Evolutionary conservation across 2,329 filamentous ascomycete genomes (phyloP).

Genomic region (Elsinoe australis): DNA sequence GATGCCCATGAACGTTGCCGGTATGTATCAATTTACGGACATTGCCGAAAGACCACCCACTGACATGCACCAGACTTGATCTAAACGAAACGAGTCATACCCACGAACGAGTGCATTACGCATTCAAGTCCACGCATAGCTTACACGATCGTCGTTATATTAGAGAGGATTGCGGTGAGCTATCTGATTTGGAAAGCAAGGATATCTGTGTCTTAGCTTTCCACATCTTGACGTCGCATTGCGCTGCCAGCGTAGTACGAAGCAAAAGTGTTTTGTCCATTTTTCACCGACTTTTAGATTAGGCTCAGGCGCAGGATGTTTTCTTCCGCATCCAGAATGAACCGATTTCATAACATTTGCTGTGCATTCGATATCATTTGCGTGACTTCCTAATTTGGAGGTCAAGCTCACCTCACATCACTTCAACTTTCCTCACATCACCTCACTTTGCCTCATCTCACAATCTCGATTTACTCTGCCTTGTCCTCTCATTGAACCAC

Average conservation of each 20-base stretch:
- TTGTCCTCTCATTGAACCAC: too few relatives aligned
- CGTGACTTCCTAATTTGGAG: background rate
- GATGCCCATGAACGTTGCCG: constrained; percentile 92
- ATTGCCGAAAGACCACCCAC: background rate
- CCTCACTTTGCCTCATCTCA: too few relatives aligned
- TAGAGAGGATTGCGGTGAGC: constrained; percentile 19
- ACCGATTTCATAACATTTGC: constrained; percentile 14
- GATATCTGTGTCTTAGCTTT: constrained; percentile 18
- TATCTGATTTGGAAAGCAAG: constrained; percentile 9
- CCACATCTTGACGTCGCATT: constrained; percentile 13
- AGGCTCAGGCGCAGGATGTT: constrained; percentile 18
- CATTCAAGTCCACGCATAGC: constrained; percentile 4
- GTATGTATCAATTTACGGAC: constrained; percentile 36
- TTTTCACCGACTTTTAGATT: constrained; percentile 10
- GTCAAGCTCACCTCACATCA: background rate
- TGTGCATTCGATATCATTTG: constrained; percentile 9
- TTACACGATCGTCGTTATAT: constrained; percentile 11
- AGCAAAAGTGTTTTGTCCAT: constrained; percentile 18
- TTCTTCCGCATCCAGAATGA: constrained; percentile 16
- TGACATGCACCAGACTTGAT: constrained; percentile 31
- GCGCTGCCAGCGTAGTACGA: constrained; percentile 23
- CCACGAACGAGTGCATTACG: constrained; percentile 14
- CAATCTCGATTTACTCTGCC: too few relatives aligned
- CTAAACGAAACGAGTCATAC: constrained; percentile 26
- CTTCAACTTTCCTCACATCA: too few relatives aligned